Conservation (phyloP, 2,329 filamentous ascomycete genomes). For the Aspergillus sp. region DNA sequence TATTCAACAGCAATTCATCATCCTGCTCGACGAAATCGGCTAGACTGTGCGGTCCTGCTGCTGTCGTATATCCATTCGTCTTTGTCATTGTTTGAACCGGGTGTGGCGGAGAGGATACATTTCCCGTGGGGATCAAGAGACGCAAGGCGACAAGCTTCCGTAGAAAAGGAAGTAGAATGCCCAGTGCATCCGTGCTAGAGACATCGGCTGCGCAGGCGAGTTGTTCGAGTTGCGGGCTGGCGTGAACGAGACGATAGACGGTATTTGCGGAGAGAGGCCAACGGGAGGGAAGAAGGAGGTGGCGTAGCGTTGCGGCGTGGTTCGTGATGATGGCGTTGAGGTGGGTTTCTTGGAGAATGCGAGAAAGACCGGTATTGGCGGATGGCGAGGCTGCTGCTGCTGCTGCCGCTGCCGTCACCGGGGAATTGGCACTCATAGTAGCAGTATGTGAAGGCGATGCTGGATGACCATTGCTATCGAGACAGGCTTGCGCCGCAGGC, state of each 20-base stretch:
- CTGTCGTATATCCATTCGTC: constrained; percentile 5
- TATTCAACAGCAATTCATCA: constrained; percentile 25
- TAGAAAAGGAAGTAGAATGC: constrained; percentile 34
- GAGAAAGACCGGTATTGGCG: background rate
- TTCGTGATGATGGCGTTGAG: constrained; percentile 44
- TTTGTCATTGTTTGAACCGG: background rate
- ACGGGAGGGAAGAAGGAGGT: constrained; percentile 49
- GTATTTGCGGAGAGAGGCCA: constrained; percentile 46
- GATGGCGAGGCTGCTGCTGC: constrained; percentile 3
- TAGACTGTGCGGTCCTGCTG: constrained; percentile 11
- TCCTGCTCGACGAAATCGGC: constrained; percentile 32
- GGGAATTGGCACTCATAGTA: constrained; percentile 9
- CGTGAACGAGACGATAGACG: constrained; percentile 45
- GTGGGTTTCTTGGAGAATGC: constrained; percentile 37
- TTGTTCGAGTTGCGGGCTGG: constrained; percentile 52
- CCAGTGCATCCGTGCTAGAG: constrained; percentile 31
- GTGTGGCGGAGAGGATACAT: constrained; percentile 5
- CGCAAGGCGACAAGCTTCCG: constrained; percentile 34
- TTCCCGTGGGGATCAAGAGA: constrained; percentile 29
- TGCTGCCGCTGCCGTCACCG: constrained; percentile 16
- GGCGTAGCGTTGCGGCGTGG: constrained; percentile 46
- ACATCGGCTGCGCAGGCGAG: constrained; percentile 45
- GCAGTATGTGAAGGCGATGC: constrained; percentile 7
- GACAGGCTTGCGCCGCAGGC: background rate
- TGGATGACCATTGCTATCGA: no score